Conservation (phyloP, 1,139 yeast species). For the Nadsonia starkeyi-henricii region DNA sequence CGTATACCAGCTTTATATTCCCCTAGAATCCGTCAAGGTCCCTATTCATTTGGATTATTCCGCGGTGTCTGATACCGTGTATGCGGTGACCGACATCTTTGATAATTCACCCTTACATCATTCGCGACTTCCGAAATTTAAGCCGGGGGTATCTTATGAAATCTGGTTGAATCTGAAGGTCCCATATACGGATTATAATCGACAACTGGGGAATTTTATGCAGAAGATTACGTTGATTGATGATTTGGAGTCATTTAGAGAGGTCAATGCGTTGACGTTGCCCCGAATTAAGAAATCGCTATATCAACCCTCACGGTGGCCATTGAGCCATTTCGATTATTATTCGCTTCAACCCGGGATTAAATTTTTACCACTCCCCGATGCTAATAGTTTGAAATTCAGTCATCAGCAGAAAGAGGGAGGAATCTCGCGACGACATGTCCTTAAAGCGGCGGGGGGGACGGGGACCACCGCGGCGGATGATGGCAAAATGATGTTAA, state of each 20-base stretch:
- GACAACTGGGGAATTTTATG: slow-evolving; percentile 22
- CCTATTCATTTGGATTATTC: slow-evolving; percentile 10
- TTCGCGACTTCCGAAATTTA: background rate
- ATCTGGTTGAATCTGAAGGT: slow-evolving; percentile 17
- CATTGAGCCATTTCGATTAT: background rate
- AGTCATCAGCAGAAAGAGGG: no score
- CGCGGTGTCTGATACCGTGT: background rate
- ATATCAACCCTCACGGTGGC: background rate
- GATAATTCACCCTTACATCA: background rate
- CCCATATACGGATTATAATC: slow-evolving; percentile 20
- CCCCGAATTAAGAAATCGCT: background rate
- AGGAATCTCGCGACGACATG: no score
- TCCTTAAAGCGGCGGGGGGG: no score
- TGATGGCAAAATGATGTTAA: background rate
- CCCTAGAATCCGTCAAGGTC: slow-evolving; percentile 9
- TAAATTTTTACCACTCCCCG: background rate
- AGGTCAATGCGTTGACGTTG: background rate
- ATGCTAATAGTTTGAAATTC: no score
- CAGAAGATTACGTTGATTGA: slow-evolving; percentile 11
- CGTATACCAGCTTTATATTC: slow-evolving; percentile 6
- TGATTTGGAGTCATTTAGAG: slow-evolving; percentile 5
- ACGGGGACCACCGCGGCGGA: background rate
- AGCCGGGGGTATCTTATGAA: slow-evolving; percentile 14
- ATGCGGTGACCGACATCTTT: background rate
- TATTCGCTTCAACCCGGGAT: background rate